Evolutionary conservation across 2,329 filamentous ascomycete genomes (phyloP).

Genomic region (Xylaria sp.): DNA sequence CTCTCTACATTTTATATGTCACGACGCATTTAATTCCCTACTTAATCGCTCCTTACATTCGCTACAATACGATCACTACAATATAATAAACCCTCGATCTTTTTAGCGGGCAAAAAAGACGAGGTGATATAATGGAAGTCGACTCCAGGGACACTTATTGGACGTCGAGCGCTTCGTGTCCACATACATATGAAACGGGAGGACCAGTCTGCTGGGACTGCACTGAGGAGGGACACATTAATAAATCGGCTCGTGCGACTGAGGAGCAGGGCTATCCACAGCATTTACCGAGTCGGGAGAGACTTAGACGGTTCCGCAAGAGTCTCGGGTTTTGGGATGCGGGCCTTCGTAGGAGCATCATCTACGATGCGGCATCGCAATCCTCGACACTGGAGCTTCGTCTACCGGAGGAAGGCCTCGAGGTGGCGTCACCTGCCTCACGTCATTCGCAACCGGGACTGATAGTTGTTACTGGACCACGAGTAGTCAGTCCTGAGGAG

Average conservation of each 20-base stretch:
- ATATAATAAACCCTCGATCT: background rate
- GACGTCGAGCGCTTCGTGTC: slow-evolving; percentile 24
- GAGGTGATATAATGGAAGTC: slow-evolving; percentile 13
- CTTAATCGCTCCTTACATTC: background rate
- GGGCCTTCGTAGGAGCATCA: slow-evolving; percentile 2
- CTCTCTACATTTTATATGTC: background rate
- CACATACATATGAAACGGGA: slow-evolving; percentile 25
- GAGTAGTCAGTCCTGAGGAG: slow-evolving; percentile 36
- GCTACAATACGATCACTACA: background rate
- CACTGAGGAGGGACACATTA: slow-evolving; percentile 33
- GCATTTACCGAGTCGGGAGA: slow-evolving; percentile 27
- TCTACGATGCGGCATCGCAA: slow-evolving; percentile 13
- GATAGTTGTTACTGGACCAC: slow-evolving; percentile 40
- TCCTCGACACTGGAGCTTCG: slow-evolving; percentile 39
- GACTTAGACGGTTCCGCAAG: slow-evolving; percentile 44
- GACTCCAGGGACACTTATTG: background rate
- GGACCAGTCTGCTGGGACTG: slow-evolving; percentile 38
- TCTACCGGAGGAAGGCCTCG: slow-evolving; percentile 41
- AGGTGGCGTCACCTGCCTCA: slow-evolving; percentile 34
- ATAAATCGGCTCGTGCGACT: too few species aligned
- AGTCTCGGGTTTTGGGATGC: slow-evolving; percentile 31
- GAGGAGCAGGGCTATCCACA: background rate
- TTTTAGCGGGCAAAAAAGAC: background rate
- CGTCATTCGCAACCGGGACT: slow-evolving; percentile 39
- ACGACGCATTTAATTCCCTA: background rate